Evolutionary conservation across 257 asterid species (phyloP).

Genomic region (Primulina tabacum): DNA sequence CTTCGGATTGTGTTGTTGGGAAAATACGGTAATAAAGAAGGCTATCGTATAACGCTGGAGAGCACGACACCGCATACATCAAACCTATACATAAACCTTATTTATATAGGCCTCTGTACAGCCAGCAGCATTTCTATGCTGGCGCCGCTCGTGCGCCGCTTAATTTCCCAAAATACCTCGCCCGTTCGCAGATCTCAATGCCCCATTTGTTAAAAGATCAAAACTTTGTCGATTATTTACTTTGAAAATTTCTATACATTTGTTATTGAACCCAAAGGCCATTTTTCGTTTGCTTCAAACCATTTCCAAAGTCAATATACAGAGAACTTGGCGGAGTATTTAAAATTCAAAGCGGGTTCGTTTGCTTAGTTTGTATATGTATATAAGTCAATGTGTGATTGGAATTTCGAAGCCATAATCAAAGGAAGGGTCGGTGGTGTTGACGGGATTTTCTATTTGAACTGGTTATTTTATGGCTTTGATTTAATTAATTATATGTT

Average conservation of each 20-base stretch:
- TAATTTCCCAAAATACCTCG: constrained; percentile 32
- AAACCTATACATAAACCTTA: constrained; percentile 3
- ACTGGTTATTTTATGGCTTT: constrained; percentile 27
- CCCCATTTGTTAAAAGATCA: constrained; percentile 24
- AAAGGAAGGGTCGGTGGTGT: constrained; percentile 63
- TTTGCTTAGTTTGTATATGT: background rate
- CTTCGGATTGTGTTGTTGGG: constrained; percentile 27
- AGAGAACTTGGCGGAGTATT: constrained; percentile 40
- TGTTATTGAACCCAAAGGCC: constrained; percentile 23
- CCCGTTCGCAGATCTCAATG: constrained; percentile 49
- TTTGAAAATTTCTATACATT: constrained; percentile 11
- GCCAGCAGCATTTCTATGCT: constrained; percentile 36
- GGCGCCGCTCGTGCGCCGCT: constrained; percentile 69
- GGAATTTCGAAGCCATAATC: constrained; percentile 43
- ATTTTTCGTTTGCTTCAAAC: constrained; percentile 49
- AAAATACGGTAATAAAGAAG: background rate
- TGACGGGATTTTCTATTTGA: constrained; percentile 47
- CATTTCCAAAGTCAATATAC: constrained; percentile 39
- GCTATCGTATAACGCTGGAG: constrained; percentile 17
- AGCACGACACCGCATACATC: background rate
- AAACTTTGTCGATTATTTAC: constrained; percentile 16
- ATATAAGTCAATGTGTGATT: constrained; percentile 18
- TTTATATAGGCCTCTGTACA: constrained; percentile 27
- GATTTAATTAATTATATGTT: constrained; percentile 20
- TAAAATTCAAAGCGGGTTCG: constrained; percentile 12